Evolutionary conservation across 805 yeast species (phyloP), one percentile per base, ranked within the genome.

Genomic region (Pichia californica): DNA sequence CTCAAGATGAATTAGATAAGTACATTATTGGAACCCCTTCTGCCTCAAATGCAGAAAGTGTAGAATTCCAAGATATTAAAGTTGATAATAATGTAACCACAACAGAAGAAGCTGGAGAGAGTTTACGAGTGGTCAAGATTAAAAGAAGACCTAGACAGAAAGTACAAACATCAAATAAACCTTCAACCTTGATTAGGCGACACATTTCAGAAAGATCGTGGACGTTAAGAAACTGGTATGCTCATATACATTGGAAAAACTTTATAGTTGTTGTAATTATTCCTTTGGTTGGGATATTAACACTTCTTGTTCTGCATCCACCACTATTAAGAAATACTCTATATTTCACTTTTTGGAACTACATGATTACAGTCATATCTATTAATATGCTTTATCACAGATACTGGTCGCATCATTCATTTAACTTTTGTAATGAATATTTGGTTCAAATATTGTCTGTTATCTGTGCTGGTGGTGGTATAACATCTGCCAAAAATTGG

Each of bases 371-470:
- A 13, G 80, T 87, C 21, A 52, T 84, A n/a, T 77, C 88, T 31
- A 77, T 87, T 55, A 84, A 89, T 37, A 84, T 88, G 14, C 86
- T 94, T 3, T 87, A 88, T 65, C 96, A 87, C 59, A 70, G 95
- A 37, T 72, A 81, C 46, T 86, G 75, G 72, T 72, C 94, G 2
- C 87, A 80, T 58, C 68, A 79, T 32, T 57, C 83, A 7, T 77
- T 77, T 58, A 45, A 40, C 9, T 63, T 64, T 10, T 72, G 75
- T n/a, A 53, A 65, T 20, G 55, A 61, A 14, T 63, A 70, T 3
- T 49, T 85, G 28, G 74, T 73, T 44, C 46, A 71, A 29, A 54
- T 70, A 25, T 73, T 82, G 45, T 74, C 80, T n/a, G 55, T 79
- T 0, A 68, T 79, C 35, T 89, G 91, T 6, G 66, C 82, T 15